Base-by-base conservation (phyloP, 805 yeast genomes). In the Starmerella khaoyaiensis region DNA sequence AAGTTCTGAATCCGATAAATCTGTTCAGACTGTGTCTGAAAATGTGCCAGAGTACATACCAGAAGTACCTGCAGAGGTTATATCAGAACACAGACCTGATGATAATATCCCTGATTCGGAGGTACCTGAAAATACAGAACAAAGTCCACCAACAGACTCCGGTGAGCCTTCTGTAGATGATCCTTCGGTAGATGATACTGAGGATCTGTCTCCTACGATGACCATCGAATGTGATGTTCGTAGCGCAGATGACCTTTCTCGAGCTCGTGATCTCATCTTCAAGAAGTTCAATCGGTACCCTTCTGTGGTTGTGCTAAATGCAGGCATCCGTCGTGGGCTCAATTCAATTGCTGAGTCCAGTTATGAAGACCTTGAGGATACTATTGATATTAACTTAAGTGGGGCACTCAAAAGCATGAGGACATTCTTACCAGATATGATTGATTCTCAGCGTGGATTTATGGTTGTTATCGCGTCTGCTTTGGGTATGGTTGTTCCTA, bases 401-500 rank as follows among this genome's bases (percentile, higher is more conserved):
- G 74, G 94, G 4, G 71, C 75, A 42, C 76, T 80, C 52, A 72
- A 74, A 49, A 71, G 84, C 39, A 71, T 71, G 47, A 76, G 79
- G 48, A 62, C 72, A 1, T 77, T 82, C 48, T 58, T 86, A 11
- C 93, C 94, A 0, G 71, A 60, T 28, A 81, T 87, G 87, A 44
- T 80, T 2, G 54, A 47, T 16, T 42, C 53, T 16, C 62, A 66
- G 40, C 61, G 87, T 31, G 95, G 96, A 0, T 79, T 74, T 53
- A 66, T 87, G 16, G 74, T 86, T 22, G 80, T 84, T 2, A 64
- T 87, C 27, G 82, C 93, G 0, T 82, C 94, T 0, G 84, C 81
- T 0, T 62, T 87, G 37, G 96, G 95, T 0, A 75, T 77, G 45
- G 67, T 80, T 64, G 69, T 90, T 0, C 96, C 96, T 0, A 86